A percentile compares a stretch with the other conserved stretches of the same genome.
phyloP scores from a whole-genome alignment of 2,329 filamentous ascomycete genomes.

The Pseudomassariella vexata region DNA sequence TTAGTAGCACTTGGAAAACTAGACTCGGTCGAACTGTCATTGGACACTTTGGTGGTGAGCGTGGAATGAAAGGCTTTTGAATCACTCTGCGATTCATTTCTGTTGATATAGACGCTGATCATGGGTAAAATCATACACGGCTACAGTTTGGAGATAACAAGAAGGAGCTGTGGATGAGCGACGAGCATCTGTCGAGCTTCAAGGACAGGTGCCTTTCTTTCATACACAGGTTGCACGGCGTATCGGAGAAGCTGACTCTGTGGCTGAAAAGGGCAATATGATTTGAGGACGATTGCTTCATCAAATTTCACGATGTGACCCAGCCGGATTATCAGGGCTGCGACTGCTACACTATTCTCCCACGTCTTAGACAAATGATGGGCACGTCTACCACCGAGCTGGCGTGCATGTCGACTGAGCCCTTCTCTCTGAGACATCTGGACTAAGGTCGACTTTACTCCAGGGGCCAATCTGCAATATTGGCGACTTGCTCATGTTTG shows the following conservation, averaged over 20 bases:
- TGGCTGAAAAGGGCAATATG: constrained; percentile 50
- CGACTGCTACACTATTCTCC: constrained; percentile 50
- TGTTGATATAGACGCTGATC: no score
- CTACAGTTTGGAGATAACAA: constrained; percentile 52
- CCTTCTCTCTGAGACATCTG: constrained; percentile 50
- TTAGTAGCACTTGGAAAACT: no score
- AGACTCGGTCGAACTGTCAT: no score
- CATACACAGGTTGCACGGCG: constrained; percentile 43
- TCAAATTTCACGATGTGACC: constrained; percentile 41
- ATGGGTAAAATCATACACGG: no score
- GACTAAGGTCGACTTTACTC: constrained; percentile 50
- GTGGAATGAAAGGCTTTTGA: no score
- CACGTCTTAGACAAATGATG: constrained; percentile 25
- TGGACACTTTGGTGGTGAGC: no score
- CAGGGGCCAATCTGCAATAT: constrained; percentile 54
- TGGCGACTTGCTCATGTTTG: constrained; percentile 57
- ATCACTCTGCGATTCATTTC: no score
- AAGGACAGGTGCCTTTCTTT: constrained; percentile 34
- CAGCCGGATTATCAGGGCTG: constrained; percentile 42
- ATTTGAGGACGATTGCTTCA: constrained; percentile 48
- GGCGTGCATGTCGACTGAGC: constrained; percentile 58
- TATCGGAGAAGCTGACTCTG: constrained; percentile 48
- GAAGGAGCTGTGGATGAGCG: constrained; percentile 42
- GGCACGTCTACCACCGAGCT: constrained; percentile 43
- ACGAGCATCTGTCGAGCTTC: constrained; percentile 40